phyloP scores from a whole-genome alignment of 2,329 filamentous ascomycete species.

The Taxawa tesnikishii region DNA sequence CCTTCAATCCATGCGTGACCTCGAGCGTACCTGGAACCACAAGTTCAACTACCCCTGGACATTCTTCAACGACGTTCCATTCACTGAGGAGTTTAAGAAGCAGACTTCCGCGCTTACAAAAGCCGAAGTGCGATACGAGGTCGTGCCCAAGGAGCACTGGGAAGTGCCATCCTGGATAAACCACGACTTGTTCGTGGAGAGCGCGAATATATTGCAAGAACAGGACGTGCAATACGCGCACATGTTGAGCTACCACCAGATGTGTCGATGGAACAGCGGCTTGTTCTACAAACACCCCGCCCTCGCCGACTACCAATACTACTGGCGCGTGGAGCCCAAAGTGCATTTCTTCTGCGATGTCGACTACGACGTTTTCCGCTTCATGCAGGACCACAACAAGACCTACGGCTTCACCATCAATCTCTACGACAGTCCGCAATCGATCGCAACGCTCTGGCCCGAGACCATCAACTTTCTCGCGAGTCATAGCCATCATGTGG shows the following conservation, averaged over 20 bases:
- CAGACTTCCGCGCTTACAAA: slow-evolving; percentile 73
- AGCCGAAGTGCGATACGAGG: slow-evolving; percentile 73
- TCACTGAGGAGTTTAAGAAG: slow-evolving; percentile 83
- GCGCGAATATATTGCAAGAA: slow-evolving; percentile 68
- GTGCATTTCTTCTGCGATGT: slow-evolving; percentile 99
- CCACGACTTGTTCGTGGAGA: slow-evolving; percentile 71
- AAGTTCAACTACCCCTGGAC: slow-evolving; percentile 99
- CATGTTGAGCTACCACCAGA: slow-evolving; percentile 88
- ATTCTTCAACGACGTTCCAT: slow-evolving; percentile 95
- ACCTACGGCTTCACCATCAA: slow-evolving; percentile 90
- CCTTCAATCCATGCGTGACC: slow-evolving; percentile 76
- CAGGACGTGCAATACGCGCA: slow-evolving; percentile 82
- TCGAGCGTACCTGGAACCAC: slow-evolving; percentile 91
- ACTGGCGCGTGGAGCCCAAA: slow-evolving; percentile 97
- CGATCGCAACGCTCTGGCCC: slow-evolving; percentile 85
- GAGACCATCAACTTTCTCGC: slow-evolving; percentile 85
- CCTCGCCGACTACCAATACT: slow-evolving; percentile 70
- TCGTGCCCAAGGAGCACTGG: slow-evolving; percentile 95
- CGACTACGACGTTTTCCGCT: slow-evolving; percentile 96
- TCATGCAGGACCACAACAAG: slow-evolving; percentile 97
- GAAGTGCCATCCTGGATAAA: slow-evolving; percentile 86
- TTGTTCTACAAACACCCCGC: slow-evolving; percentile 96
- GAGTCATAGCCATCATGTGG: slow-evolving; percentile 59
- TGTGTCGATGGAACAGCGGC: slow-evolving; percentile 98
- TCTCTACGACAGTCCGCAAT: slow-evolving; percentile 82